Base-by-base conservation (phyloP, 2,329 filamentous ascomycete species). In the Xenosphaeropsis pyriputrescens region DNA sequence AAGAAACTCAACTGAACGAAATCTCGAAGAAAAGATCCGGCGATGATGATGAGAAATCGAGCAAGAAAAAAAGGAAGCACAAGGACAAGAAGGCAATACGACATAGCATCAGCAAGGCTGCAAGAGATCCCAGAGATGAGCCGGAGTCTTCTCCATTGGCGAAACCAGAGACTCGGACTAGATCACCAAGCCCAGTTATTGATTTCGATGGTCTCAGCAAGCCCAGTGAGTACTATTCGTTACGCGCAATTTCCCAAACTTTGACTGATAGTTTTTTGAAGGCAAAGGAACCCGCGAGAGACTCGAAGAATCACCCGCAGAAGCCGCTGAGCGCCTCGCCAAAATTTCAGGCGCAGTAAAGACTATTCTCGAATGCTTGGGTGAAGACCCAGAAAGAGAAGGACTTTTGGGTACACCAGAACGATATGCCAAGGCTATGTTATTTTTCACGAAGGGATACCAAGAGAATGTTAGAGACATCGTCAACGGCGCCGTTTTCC, bases 371-470 rank as follows among this genome's bases (percentile, higher is more conserved):
- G 77, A 81, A 54, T 81, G 76, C 47, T 62, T 81, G 5, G 77
- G 77, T 47, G 77, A 81, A 57, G 75, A 82, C 46, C 73, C 75
- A 0, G 66, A 76, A 46, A 67, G 77, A 22, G 71, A 77, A 44
- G 76, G 77, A 32, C 59, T 82, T 31, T 62, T 79, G 13, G 74
- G 66, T 31, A 81, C 77, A 0, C 91, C 91, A 0, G 75, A 82
- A 52, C 73, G 91, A 43, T 98, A 96, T 57, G 89, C 91, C 34
- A 91, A 94, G 60, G 91, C 91, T 12, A 78, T 98, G 72, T 74
- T 96, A 45, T 93, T 82, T 65, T 86, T 98, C 59, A 98, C 91
- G 5, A 86, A 93, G 58, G 91, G 91, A 32, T 98, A 98, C 57
- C 86, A 96, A 63, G 79, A 94, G 64, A 95, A 95, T 52, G 74